Conservation (phyloP, 768 basidiomycete species). For the Galerina marginata region DNA sequence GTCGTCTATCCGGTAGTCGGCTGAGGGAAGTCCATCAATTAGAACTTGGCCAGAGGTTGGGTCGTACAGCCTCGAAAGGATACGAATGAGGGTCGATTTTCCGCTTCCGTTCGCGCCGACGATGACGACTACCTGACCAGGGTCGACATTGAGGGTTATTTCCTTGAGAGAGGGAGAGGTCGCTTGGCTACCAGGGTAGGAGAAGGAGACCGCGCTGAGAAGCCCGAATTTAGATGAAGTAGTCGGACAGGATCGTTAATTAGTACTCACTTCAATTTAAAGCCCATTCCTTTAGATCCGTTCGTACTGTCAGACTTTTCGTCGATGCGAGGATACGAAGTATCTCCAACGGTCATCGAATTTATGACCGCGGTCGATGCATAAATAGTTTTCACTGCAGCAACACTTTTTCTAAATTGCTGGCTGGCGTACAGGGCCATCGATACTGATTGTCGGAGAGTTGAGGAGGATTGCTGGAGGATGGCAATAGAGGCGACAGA, state of each 20-base stretch:
- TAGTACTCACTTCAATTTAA: slow-evolving; percentile 2
- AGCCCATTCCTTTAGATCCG: slow-evolving; percentile 11
- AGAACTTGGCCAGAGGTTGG: slow-evolving; percentile 47
- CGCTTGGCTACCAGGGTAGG: slow-evolving; percentile 51
- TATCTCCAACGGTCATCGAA: slow-evolving; percentile 30
- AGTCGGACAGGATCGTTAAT: neutral
- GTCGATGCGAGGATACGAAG: slow-evolving; percentile 28
- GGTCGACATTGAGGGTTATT: slow-evolving; percentile 48
- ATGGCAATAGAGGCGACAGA: slow-evolving; percentile 46
- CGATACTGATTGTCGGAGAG: slow-evolving; percentile 32
- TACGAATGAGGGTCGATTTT: slow-evolving; percentile 57
- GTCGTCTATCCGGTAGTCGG: slow-evolving; percentile 40
- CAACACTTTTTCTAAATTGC: slow-evolving; percentile 28
- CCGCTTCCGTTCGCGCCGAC: slow-evolving; percentile 64
- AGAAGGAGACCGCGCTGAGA: slow-evolving; percentile 54
- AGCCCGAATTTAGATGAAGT: neutral
- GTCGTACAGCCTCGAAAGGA: slow-evolving; percentile 55
- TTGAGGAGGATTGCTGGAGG: slow-evolving; percentile 41
- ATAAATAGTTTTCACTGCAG: slow-evolving; percentile 40
- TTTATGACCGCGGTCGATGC: slow-evolving; percentile 24
- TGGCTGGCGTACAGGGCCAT: slow-evolving; percentile 22
- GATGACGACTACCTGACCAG: slow-evolving; percentile 59
- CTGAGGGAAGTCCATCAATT: slow-evolving; percentile 46
- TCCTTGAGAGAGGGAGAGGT: slow-evolving; percentile 39
- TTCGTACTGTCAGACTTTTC: slow-evolving; percentile 2